Conservation (phyloP, 345 rosid genomes). For the Physaria fendleri region DNA sequence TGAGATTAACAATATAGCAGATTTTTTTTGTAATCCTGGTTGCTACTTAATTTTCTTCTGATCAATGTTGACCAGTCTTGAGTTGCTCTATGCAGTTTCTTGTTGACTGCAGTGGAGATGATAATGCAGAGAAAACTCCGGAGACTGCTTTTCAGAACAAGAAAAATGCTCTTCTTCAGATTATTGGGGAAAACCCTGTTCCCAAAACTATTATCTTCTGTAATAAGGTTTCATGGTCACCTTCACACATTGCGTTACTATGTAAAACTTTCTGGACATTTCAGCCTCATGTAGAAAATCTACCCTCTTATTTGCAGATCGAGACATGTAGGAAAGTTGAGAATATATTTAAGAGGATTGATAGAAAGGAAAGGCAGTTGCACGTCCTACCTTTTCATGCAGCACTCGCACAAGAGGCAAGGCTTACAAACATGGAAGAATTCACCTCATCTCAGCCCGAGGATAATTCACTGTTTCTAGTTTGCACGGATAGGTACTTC, state of each 20-base stretch:
- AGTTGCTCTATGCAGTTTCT: constrained; percentile 50
- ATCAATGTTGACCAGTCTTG: background rate
- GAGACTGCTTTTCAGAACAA: constrained; percentile 76
- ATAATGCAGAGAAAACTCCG: constrained; percentile 47
- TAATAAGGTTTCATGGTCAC: constrained; percentile 54
- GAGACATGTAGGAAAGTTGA: constrained; percentile 98
- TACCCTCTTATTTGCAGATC: constrained; percentile 39
- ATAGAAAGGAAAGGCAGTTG: constrained; percentile 48
- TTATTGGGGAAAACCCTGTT: constrained; percentile 54
- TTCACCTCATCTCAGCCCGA: constrained; percentile 43
- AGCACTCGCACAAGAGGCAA: constrained; percentile 62
- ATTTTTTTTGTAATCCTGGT: background rate
- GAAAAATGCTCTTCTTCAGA: constrained; percentile 71
- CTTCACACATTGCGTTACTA: background rate
- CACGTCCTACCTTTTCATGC: constrained; percentile 81
- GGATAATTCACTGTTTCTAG: constrained; percentile 51
- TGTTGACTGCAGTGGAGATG: constrained; percentile 88
- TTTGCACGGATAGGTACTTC: constrained; percentile 79
- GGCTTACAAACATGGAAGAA: constrained; percentile 71
- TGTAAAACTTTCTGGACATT: background rate
- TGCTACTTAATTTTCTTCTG: background rate
- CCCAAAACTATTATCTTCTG: constrained; percentile 78
- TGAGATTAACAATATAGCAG: background rate
- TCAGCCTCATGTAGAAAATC: background rate
- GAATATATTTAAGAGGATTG: constrained; percentile 68